These are phyloP conservation scores for Chaetomiaceae sp. DNA, from an alignment of 2,329 filamentous ascomycete genomes.

Conservation along the genomic window DNA sequence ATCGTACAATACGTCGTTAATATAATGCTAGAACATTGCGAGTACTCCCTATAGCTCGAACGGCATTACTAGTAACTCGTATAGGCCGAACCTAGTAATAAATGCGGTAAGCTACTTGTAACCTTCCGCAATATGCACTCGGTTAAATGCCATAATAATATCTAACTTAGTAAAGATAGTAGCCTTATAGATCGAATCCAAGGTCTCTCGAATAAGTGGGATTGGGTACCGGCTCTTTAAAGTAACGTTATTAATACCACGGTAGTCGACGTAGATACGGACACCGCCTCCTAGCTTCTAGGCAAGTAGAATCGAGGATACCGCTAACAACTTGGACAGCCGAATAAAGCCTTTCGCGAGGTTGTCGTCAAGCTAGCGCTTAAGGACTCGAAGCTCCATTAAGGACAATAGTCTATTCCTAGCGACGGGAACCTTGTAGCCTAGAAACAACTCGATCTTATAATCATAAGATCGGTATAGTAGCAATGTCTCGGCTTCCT, in stretches of 20 bases:
- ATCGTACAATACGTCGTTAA: background rate
- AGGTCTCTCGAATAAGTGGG: background rate
- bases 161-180: background rate
- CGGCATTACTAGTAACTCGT: no score
- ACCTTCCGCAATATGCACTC: background rate
- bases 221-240: background rate
- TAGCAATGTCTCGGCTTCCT: no score
- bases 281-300: background rate
- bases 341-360: background rate
- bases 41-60: background rate
- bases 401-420: background rate
- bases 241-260: background rate
- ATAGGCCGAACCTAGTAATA: background rate
- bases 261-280: background rate
- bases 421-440: background rate
- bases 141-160: background rate
- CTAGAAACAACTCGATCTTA: background rate
- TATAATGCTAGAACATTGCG: background rate
- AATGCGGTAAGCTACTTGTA: background rate
- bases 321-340: background rate
- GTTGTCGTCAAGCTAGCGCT: no score
- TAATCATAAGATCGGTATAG: background rate
- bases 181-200: background rate
- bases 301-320: background rate
- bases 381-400: no score